Evolutionary conservation across 2,329 filamentous ascomycete species (phyloP), one percentile per base, ranked within the genome.

Genomic region (Paecilomyces sp.): DNA sequence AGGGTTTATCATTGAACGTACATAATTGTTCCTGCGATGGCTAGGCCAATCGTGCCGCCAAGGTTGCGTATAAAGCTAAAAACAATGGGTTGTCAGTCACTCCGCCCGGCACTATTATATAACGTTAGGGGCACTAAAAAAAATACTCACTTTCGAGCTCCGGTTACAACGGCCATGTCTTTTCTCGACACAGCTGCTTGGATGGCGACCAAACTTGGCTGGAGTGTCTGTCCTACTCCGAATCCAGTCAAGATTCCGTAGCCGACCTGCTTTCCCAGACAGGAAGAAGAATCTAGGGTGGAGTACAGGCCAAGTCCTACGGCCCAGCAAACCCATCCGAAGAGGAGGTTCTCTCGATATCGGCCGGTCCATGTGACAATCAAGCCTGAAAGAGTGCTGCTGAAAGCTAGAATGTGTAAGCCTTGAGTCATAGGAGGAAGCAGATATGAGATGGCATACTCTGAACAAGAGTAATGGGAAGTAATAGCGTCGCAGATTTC

Each of bases 271-370:
- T 83, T 83, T 1, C 74, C 82, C 0, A 84, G 61, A 0, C 79
- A 76, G 0, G 82, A 79, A 0, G 68, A 69, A 58, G 79, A 71
- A 60, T 82, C 76, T 0, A 83, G 70, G 0, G 81, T 83, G 0
- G 80, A 82, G 72, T 83, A 80, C 0, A 83, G 71, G 1, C 81
- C 82, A 3, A 83, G 75, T 0, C 81, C 81, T 22, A 82, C 66
- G 2, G 80, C 79, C 82, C 81, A 83, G 59, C 77, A 73, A 0
- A 77, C 62, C 80, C 80, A 83, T 0, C 82, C 82, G 36, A 83
- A 76, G 2, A 85, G 73, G 54, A 85, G 83, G 52, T 77, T 80
- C 63, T 83, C 81, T 50, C 81, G 73, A 57, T 83, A 84, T 9
- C 81, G 76, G 1, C 81, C 82, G 2, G 79, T 60, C 79, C 80